Evolutionary conservation across 2,329 filamentous ascomycete species (phyloP), one percentile per base, ranked within the genome.

Genomic region (Colletotrichum lupini): DNA sequence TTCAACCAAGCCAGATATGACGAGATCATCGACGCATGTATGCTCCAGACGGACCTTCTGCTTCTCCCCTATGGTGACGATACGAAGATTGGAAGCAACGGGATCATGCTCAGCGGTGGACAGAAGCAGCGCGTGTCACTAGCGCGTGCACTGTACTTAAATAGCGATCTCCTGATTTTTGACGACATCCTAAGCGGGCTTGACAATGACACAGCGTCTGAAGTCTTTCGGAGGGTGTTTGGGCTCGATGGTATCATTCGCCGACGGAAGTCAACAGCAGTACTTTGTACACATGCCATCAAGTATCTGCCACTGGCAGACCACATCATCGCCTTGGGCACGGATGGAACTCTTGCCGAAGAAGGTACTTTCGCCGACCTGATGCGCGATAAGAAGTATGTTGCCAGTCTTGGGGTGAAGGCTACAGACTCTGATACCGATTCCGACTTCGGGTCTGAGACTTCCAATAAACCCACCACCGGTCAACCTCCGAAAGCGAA

Each of bases 261-360:
- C 14, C 72, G 72, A 16, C 68, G 73, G 28, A 52, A 61, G 2
- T 57, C 68, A 16, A 75, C 72, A 1, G 69, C 63, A 0, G 57
- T 76, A 14, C 24, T 76, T 1, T 79, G 81, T 55, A 82, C 79
- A 1, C 81, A 83, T 55, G 80, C 80, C 0, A 74, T 82, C 5
- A 76, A 77, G 0, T 78, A 80, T 58, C 66, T 85, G 4, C 79
- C 81, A 0, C 75, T 76, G 46, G 84, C 80, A 67, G 85, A 89
- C 57, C 83, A 87, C 42, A 84, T 89, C 8, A 83, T 89, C 52
- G 85, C 83, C 0, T 81, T 90, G 0, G 82, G 82, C 0, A 46
- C 75, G 0, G 81, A 83, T 11, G 86, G 87, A 0, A 80, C 76
- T 0, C 73, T 88, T 1, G 77, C 84, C 0, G 86, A 89, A 37